Evolutionary conservation across 2,329 filamentous ascomycete species (phyloP).

Genomic region (Fusarium burgessii): DNA sequence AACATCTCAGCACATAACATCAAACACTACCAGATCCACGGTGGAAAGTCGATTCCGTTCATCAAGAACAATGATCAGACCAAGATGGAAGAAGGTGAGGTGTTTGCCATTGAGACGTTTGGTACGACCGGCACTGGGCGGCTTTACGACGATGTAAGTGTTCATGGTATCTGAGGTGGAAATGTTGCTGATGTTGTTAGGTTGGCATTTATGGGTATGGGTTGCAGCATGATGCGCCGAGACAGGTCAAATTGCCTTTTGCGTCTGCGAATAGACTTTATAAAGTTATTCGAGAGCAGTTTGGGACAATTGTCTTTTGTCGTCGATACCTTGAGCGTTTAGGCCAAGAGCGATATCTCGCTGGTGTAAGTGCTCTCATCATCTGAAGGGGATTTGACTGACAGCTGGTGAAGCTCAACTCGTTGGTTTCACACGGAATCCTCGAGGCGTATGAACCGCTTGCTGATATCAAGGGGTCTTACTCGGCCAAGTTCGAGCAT

Average conservation of each 20-base stretch:
- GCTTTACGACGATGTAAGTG: constrained; percentile 78
- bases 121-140: constrained; percentile 88
- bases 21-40: constrained; percentile 86
- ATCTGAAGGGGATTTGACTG: not conserved
- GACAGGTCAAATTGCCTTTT: constrained; percentile 55
- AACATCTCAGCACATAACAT: constrained; percentile 90
- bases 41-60: constrained; percentile 89
- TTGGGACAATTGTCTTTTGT: constrained; percentile 71
- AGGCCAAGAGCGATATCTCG: constrained; percentile 69
- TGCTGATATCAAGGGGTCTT: constrained; percentile 69
- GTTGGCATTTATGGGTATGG: constrained; percentile 66
- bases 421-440: constrained; percentile 67
- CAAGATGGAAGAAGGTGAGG: constrained; percentile 95
- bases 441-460: constrained; percentile 69
- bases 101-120: constrained; percentile 94
- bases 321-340: constrained; percentile 73
- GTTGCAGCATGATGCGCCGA: constrained; percentile 53
- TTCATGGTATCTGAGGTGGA: rapidly evolving
- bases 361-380: constrained; percentile 58
- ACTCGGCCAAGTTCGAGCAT: constrained; percentile 74
- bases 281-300: constrained; percentile 71
- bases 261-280: constrained; percentile 67
- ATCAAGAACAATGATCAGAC: constrained; percentile 85
- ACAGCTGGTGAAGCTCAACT: constrained; percentile 62
- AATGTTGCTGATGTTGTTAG: constrained; percentile 43